These are phyloP conservation scores for Wallacemonas collosoma DNA, from an alignment of 208 protist genomes.

Conservation along the genomic window DNA sequence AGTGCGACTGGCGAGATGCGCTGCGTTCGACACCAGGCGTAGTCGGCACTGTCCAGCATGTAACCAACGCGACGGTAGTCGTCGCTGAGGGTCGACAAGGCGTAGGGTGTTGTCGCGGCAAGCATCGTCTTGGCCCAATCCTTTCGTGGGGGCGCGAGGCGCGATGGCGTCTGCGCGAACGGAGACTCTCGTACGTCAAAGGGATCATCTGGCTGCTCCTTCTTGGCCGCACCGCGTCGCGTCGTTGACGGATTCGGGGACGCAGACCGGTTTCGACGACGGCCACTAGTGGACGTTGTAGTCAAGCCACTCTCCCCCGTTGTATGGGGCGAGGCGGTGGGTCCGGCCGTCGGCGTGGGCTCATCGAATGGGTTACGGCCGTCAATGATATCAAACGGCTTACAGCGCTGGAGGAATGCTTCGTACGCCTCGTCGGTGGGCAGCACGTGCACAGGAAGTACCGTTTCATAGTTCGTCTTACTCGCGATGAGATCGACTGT, in stretches of 20 bases:
- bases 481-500: constrained; percentile 58
- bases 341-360: neutral
- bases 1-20: constrained; percentile 35
- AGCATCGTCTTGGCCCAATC: constrained; percentile 44
- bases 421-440: constrained; percentile 36
- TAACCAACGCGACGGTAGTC: constrained; percentile 56
- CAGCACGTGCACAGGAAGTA: constrained; percentile 53
- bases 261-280: neutral
- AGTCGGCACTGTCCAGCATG: constrained; percentile 69
- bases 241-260: neutral
- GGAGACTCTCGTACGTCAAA: constrained; percentile 6
- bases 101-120: constrained; percentile 41
- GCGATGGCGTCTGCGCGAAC: neutral
- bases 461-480: constrained; percentile 53
- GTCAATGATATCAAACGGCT: constrained; percentile 72
- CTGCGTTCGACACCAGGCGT: constrained; percentile 56
- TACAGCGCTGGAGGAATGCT: constrained; percentile 32
- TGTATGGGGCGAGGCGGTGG: neutral
- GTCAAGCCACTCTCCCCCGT: neutral
- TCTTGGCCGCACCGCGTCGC: neutral
- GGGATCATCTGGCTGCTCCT: constrained; percentile 11
- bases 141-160: constrained; percentile 2
- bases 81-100: constrained; percentile 39
- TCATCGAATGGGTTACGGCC: constrained; percentile 54
- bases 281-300: neutral